Conservation (phyloP, 164 flowering plant species). For the Kingdonia uniflora region DNA sequence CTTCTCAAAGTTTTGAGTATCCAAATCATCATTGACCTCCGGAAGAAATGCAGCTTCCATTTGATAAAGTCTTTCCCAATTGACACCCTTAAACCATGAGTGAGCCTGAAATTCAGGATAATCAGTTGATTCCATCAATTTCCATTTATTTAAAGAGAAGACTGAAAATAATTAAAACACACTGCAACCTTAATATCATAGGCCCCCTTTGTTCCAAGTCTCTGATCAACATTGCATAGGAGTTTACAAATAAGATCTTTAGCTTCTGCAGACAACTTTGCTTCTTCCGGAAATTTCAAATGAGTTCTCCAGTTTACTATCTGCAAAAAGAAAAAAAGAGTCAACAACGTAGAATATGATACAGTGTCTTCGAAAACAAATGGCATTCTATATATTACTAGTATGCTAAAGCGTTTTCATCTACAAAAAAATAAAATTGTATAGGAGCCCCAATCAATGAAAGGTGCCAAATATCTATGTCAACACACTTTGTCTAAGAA, state of each 20-base stretch:
- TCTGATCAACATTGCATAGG: slow-evolving; percentile 49
- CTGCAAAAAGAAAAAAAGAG: slow-evolving; percentile 19
- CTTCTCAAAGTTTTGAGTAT: slow-evolving; percentile 83
- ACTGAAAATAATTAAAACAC: background rate
- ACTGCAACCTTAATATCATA: slow-evolving; percentile 59
- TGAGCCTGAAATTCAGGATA: slow-evolving; percentile 28
- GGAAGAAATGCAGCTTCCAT: slow-evolving; percentile 88
- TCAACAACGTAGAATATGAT: too few relatives aligned
- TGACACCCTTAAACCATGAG: slow-evolving; percentile 57
- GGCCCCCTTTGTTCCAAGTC: slow-evolving; percentile 54
- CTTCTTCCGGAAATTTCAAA: slow-evolving; percentile 67
- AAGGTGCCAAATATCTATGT: too few relatives aligned
- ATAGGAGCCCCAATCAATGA: too few relatives aligned
- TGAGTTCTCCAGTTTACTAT: slow-evolving; percentile 67
- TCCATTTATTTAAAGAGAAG: background rate
- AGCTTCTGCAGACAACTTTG: slow-evolving; percentile 43
- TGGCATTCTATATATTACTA: too few relatives aligned
- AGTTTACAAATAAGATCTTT: slow-evolving; percentile 56
- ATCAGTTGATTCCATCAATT: background rate
- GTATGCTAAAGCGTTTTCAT: too few relatives aligned
- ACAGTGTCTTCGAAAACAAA: too few relatives aligned
- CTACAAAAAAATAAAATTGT: too few relatives aligned
- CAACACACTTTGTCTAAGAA: too few relatives aligned
- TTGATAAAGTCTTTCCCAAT: slow-evolving; percentile 61
- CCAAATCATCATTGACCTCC: slow-evolving; percentile 72